Base-by-base conservation (phyloP, 345 rosid species). In the Hypericum perforatum region DNA sequence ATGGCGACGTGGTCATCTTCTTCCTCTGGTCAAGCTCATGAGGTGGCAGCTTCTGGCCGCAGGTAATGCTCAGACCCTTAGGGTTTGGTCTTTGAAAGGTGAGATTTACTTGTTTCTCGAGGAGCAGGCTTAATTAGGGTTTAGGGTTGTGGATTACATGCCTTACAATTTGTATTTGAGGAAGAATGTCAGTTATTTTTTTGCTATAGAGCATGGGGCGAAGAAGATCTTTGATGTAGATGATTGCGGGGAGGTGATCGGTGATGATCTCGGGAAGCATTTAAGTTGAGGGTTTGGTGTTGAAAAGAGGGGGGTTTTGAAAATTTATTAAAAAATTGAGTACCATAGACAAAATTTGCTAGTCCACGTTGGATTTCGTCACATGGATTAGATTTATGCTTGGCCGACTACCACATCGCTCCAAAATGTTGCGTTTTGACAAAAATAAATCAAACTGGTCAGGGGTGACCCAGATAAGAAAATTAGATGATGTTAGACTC, bases 11-110 rank as follows among this genome's bases (percentile, higher is more conserved):
- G n/a, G n/a, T n/a, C n/a, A n/a, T n/a, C n/a, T n/a, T n/a, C n/a
- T n/a, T n/a, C n/a, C n/a, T 85, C 56, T 86, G 45, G 82, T 82
- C 47, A 84, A 70, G 72, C 75, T 94, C 69, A 82, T 71, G 49
- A 94, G 99, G 32, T 94, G 99, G 99, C 99, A 94, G 59, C 78
- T 89, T 44, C 72, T 94, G 16, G 94, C 95, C 2, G 67, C 89
- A 11, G 99, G 95, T 60, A 86, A 85, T 70, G 86, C 99, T 0
- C 59, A 50, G 67, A 94, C 94, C 1, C 99, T 95, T 0, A 64
- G 56, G 8, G 95, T 86, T 65, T 94, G 99, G 99, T 74, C 44
- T 48, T 79, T 94, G 36, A 92, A 92, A 75, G 95, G 99, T 61
- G 74, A 82, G 0, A 84, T 92, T 36, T 89, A 69, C 72, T 48